Percentiles rank a stretch among this genome's conserved stretches.
phyloP scores from a whole-genome alignment of 1,284 basidiomycete genomes.

The Phenoliferia sp. region DNA sequence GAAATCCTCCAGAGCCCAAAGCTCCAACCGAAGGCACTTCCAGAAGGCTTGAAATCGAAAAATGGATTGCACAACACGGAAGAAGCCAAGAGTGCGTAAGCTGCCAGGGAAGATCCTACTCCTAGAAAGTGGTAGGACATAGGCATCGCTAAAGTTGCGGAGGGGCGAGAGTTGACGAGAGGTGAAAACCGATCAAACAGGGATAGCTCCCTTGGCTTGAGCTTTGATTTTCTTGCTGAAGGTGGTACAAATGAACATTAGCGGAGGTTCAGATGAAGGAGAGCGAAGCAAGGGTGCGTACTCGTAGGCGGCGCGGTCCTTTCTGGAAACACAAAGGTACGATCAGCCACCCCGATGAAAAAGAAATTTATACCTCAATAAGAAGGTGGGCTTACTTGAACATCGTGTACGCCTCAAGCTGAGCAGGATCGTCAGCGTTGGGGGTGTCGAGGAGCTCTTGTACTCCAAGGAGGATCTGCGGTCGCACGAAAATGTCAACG shows the following conservation, averaged over 20 bases:
- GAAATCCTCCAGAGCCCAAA: no score
- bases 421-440: slow-evolving; percentile 38
- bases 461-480: slow-evolving; percentile 77
- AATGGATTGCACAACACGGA: no score
- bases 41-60: no score
- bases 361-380: no score
- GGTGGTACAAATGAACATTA: background rate
- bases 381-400: slow-evolving; percentile 18
- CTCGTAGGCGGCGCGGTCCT: slow-evolving; percentile 29
- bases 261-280: background rate
- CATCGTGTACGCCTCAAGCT: slow-evolving; percentile 36
- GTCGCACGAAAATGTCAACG: background rate
- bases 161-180: no score
- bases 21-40: no score
- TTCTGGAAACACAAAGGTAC: background rate
- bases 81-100: no score
- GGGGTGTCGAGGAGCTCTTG: slow-evolving; percentile 34
- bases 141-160: no score
- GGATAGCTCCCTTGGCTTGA: slow-evolving; percentile 25
- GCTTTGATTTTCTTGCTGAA: slow-evolving; percentile 13
- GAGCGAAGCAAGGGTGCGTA: background rate
- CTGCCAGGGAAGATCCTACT: no score
- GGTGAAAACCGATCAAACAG: slow-evolving; percentile 7
- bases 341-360: background rate
- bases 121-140: no score